Conservation (phyloP, 2,329 filamentous ascomycete genomes). For the Rutstroemia sp. region DNA sequence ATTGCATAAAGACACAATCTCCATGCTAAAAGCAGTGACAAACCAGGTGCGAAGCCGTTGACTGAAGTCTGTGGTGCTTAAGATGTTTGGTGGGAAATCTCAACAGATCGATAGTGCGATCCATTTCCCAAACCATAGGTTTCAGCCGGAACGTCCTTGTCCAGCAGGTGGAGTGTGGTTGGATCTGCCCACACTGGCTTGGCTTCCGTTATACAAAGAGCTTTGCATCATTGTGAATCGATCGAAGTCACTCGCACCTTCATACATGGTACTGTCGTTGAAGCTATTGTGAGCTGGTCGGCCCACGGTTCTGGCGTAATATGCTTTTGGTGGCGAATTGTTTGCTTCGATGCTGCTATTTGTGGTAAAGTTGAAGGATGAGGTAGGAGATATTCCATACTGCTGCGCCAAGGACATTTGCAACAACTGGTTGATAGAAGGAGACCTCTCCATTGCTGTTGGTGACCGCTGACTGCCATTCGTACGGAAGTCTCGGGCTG, state of each 20-base stretch:
- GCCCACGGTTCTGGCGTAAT: slow-evolving; percentile 6
- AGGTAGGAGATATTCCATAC: slow-evolving; percentile 14
- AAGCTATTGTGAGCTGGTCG: slow-evolving; percentile 10
- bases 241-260: slow-evolving; percentile 23
- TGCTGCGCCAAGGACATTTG: slow-evolving; percentile 21
- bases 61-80: slow-evolving; percentile 12
- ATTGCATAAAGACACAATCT: background rate
- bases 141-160: slow-evolving; percentile 29
- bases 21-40: background rate
- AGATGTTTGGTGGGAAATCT: background rate
- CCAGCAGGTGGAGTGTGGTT: slow-evolving; percentile 40
- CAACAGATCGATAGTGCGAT: slow-evolving; percentile 11
- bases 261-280: slow-evolving; percentile 21
- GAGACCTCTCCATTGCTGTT: slow-evolving; percentile 10
- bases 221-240: slow-evolving; percentile 25
- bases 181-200: slow-evolving; percentile 25
- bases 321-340: slow-evolving; percentile 25
- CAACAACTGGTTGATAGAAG: slow-evolving; percentile 18
- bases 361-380: slow-evolving; percentile 37
- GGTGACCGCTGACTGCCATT: slow-evolving; percentile 8
- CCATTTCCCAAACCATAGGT: background rate
- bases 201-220: slow-evolving; percentile 24
- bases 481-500: slow-evolving; percentile 11
- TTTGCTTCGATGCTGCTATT: slow-evolving; percentile 44
- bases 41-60: background rate